Evolutionary conservation across 208 protist genomes (phyloP), one percentile per base, ranked within the genome.

Genomic region (Entamoeba histolytica): DNA sequence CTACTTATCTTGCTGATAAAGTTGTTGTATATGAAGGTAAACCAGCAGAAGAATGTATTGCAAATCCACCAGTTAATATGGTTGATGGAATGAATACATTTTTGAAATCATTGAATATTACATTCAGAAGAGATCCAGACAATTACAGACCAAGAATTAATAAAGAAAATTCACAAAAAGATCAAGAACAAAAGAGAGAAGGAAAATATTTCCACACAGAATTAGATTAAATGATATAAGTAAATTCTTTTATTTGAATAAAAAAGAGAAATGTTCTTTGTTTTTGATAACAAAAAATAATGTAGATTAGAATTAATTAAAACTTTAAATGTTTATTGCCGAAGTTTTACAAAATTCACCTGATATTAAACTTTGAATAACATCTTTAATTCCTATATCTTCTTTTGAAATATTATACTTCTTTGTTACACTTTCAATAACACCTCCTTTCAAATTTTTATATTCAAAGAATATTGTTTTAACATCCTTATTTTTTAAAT

Each of bases 101-200:
- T 96, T 96, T 99, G 50, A 97, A 98, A 95, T 94, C 95, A 91
- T 96, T 99, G 47, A 96, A 99, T 50, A 99, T 98, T 93, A 99
- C 99, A 4, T 99, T 99, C 97, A 96, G 99, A 93, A 96, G 98
- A 87, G 99, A 99, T 95, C 98, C 98, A 49, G 97, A 96, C 28
- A 99, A 99, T 95, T 99, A 97, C 95, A 97, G 98, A 92, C 99
- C 99, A 49, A 97, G 99, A 94, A 99, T 99, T 95, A 99, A 99
- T 96, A 99, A 99, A 95, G 93, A 97, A 4, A 96, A 98, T 93
- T 99, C 98, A 50, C 97, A 98, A 47, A 97, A 98, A 95, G 98
- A 99, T 95, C 96, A 96, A 7, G 98, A 99, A 94, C 99, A 99
- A 96, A 99, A 99, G 96, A 73, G 61, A 39, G 51, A 93, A 52